phyloP scores from a whole-genome alignment of 2,329 filamentous ascomycete species.

The Fusarium pseudograminearum region DNA sequence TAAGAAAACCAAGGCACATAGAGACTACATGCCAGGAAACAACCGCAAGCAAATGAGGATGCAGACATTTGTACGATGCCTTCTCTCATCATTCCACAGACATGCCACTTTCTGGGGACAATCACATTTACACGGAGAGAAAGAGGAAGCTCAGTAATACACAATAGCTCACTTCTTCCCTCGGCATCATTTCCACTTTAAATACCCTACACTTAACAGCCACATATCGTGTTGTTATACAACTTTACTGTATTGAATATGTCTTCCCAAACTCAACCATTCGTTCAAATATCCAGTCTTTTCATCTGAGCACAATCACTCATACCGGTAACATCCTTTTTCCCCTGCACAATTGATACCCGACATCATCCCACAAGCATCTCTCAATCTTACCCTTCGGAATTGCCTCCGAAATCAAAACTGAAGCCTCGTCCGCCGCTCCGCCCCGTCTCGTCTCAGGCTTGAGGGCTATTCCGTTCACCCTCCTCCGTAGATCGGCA shows the following conservation, averaged over 20 bases:
- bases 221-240: slow-evolving; percentile 5
- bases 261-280: slow-evolving; percentile 6
- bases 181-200: slow-evolving; percentile 35
- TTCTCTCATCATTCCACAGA: slow-evolving; percentile 40
- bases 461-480: slow-evolving; percentile 22
- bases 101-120: slow-evolving; percentile 41
- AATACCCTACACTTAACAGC: slow-evolving; percentile 19
- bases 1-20: slow-evolving; percentile 32
- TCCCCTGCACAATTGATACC: not conserved
- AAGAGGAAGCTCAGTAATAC: slow-evolving; percentile 27
- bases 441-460: slow-evolving; percentile 16
- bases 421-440: slow-evolving; percentile 21
- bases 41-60: slow-evolving; percentile 44
- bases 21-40: slow-evolving; percentile 44
- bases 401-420: slow-evolving; percentile 26
- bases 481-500: slow-evolving; percentile 39
- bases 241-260: slow-evolving; percentile 9
- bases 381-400: slow-evolving; percentile 25
- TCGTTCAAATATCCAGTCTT: slow-evolving; percentile 5
- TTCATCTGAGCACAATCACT: not conserved
- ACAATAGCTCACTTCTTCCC: slow-evolving; percentile 8
- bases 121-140: slow-evolving; percentile 12
- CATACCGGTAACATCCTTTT: slow-evolving; percentile 8
- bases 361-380: slow-evolving; percentile 21
- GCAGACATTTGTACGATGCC: slow-evolving; percentile 42